Percentiles rank a stretch among this genome's conserved stretches.
phyloP scores from a whole-genome alignment of 1,284 basidiomycete species.

The Tilletiopsis washingtonensis region DNA sequence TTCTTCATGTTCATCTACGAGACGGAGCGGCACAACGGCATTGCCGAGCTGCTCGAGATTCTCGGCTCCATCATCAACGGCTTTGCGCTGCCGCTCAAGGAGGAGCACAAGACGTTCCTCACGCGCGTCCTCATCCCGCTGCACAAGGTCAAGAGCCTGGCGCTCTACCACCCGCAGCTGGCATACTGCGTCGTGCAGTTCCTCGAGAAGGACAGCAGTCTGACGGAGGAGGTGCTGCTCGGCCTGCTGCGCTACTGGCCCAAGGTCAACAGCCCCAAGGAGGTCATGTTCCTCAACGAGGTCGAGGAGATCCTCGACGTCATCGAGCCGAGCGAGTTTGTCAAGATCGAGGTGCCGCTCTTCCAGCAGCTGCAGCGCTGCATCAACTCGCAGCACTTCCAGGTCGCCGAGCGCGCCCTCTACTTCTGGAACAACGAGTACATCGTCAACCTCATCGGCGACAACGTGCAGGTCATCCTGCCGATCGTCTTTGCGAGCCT shows the following conservation, averaged over 20 bases:
- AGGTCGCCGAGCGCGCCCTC: conserved; percentile 53
- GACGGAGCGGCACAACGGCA: conserved; percentile 97
- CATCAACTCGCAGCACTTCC: conserved; percentile 99
- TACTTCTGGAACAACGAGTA: conserved; percentile 76
- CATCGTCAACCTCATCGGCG: conserved; percentile 97
- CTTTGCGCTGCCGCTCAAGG: conserved; percentile 94
- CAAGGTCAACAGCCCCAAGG: conserved; percentile 99
- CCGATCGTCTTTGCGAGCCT: conserved; percentile 97
- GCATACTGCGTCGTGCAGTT: conserved; percentile 99
- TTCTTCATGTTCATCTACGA: conserved; percentile 99
- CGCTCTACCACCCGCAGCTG: conserved; percentile 94
- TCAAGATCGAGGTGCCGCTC: conserved; percentile 86
- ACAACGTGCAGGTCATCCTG: conserved; percentile 79
- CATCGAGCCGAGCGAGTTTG: conserved; percentile 92
- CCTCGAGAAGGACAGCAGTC: conserved; percentile 84
- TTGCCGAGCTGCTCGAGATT: conserved; percentile 96
- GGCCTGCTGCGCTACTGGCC: conserved; percentile 96
- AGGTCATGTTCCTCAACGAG: conserved; percentile 99
- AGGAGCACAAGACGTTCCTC: conserved; percentile 98
- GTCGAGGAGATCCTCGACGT: conserved; percentile 98
- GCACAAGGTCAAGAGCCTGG: conserved; percentile 94
- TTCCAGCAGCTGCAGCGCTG: conserved; percentile 93
- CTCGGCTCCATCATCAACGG: conserved; percentile 99
- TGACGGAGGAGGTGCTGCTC: conserved; percentile 92
- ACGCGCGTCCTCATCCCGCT: conserved; percentile 90